phyloP scores from a whole-genome alignment of 441 rosid genomes.

The Pelargonium fulgidum region DNA sequence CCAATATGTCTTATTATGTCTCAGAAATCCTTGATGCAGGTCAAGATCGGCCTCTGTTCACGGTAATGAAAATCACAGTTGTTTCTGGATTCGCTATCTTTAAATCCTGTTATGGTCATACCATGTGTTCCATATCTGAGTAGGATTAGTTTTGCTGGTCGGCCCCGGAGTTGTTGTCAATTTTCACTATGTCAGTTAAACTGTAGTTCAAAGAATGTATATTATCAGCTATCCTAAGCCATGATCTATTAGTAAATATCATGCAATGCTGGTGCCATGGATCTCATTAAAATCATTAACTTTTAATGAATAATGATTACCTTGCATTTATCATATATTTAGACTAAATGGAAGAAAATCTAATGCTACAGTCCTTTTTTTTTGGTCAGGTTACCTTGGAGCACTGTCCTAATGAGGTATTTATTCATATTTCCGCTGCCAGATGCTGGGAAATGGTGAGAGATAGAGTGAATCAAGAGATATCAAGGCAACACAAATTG shows the following conservation, averaged over 20 bases:
- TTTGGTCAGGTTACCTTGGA: slow-evolving; percentile 72
- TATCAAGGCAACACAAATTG: slow-evolving; percentile 66
- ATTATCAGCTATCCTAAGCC: not conserved
- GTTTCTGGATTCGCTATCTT: slow-evolving; percentile 10
- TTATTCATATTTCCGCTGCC: slow-evolving; percentile 70
- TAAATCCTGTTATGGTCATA: not conserved
- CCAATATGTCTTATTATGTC: slow-evolving; percentile 61
- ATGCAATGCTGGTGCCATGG: not conserved
- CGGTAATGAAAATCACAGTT: slow-evolving; percentile 44
- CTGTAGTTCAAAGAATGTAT: not conserved
- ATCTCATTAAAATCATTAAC: not conserved
- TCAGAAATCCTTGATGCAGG: slow-evolving; percentile 92
- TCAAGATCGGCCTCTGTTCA: slow-evolving; percentile 65
- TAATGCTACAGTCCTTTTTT: slow-evolving; percentile 12
- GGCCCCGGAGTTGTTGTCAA: not conserved
- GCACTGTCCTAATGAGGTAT: slow-evolving; percentile 68
- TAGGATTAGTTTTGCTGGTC: too few species aligned
- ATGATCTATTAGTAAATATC: not conserved
- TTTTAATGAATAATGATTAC: not conserved
- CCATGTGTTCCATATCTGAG: not conserved
- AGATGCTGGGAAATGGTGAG: slow-evolving; percentile 99
- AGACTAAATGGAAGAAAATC: not conserved
- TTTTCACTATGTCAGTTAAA: not conserved
- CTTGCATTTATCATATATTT: not conserved
- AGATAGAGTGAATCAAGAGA: slow-evolving; percentile 91